phyloP scores from a whole-genome alignment of 345 rosid genomes.

The Cardamine chenopodiifolia region DNA sequence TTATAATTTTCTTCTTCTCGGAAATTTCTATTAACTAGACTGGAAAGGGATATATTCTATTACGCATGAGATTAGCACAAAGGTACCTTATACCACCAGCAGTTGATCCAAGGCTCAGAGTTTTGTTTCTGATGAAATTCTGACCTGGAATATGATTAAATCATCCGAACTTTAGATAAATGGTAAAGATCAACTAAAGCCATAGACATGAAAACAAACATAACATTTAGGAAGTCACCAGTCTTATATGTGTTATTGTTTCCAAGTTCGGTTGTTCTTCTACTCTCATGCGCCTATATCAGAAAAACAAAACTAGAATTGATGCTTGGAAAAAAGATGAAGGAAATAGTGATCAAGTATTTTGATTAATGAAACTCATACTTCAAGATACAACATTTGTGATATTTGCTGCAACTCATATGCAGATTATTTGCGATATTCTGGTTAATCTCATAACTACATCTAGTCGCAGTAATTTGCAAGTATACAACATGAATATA shows the following conservation, averaged over 20 bases:
- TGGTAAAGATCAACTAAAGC: slow-evolving; percentile 31
- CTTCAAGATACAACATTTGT: slow-evolving; percentile 1
- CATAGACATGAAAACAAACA: slow-evolving; percentile 27
- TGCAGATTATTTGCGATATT: neutral
- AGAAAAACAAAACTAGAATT: slow-evolving; percentile 2
- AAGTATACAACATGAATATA: slow-evolving; percentile 17
- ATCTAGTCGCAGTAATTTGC: slow-evolving; percentile 9
- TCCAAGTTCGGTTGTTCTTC: slow-evolving; percentile 36
- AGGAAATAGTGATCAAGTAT: neutral
- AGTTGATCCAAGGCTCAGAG: slow-evolving; percentile 43
- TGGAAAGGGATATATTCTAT: slow-evolving; percentile 1
- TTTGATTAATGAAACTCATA: slow-evolving; percentile 4
- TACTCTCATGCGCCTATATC: slow-evolving; percentile 52
- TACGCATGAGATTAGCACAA: slow-evolving; percentile 22
- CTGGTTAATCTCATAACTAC: neutral
- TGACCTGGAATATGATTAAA: slow-evolving; percentile 35
- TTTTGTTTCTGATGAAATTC: slow-evolving; percentile 44
- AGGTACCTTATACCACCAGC: slow-evolving; percentile 52
- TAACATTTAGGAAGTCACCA: slow-evolving; percentile 49
- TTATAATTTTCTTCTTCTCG: neutral
- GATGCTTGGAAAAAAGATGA: slow-evolving; percentile 30
- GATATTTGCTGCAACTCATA: slow-evolving; percentile 2
- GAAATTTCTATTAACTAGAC: slow-evolving; percentile 2
- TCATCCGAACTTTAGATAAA: slow-evolving; percentile 37
- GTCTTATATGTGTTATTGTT: slow-evolving; percentile 39